Conservation (phyloP, 306 rosid species). For the Carpinus fangiana region DNA sequence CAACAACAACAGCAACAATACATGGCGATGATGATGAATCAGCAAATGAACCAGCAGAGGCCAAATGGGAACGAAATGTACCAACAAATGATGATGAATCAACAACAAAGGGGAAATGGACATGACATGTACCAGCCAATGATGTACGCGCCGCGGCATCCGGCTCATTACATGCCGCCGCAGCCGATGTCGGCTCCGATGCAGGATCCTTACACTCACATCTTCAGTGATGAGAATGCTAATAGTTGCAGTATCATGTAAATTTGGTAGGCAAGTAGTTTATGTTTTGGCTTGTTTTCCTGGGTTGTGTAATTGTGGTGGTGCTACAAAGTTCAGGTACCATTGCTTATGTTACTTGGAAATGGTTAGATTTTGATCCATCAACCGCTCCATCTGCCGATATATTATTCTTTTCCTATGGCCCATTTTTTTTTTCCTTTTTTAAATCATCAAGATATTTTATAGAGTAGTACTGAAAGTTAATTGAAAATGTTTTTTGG, state of each 20-base stretch:
- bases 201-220: conserved; percentile 56
- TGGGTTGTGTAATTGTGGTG: conserved; percentile 35
- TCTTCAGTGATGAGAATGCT: conserved; percentile 82
- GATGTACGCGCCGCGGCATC: conserved; percentile 60
- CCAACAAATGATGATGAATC: conserved; percentile 59
- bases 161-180: conserved; percentile 51
- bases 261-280: conserved; percentile 6
- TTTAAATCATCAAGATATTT: too few relatives aligned
- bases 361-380: neutral
- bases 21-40: conserved; percentile 85
- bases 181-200: conserved; percentile 53
- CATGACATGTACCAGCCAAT: conserved; percentile 69
- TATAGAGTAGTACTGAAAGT: neutral
- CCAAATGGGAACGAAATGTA: conserved; percentile 62
- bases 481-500: too few relatives aligned
- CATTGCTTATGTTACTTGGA: conserved; percentile 21
- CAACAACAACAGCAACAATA: conserved; percentile 56
- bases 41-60: conserved; percentile 35
- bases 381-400: neutral
- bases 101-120: conserved; percentile 54
- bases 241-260: conserved; percentile 84
- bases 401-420: neutral
- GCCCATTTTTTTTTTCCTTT: too few relatives aligned
- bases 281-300: conserved; percentile 17
- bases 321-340: conserved; percentile 37